Conservation (phyloP, 176 grass and related monocot species). For the Pharus latifolius region DNA sequence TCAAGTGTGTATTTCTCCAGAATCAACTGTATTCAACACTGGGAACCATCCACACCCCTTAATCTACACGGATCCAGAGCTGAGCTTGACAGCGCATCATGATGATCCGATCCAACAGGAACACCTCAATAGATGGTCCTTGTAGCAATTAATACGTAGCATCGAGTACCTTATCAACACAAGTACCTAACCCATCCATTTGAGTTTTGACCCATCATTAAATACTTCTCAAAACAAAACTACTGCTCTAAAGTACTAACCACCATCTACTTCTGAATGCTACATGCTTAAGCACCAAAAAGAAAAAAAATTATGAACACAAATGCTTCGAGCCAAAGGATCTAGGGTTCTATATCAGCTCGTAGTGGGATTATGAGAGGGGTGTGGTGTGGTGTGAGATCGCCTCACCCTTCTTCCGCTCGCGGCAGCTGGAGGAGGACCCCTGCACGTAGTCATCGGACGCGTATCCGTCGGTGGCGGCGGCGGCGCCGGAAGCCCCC, state of each 20-base stretch:
- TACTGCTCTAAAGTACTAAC: not conserved
- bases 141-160: not conserved
- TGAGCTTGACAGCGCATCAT: not conserved
- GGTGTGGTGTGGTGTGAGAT: not conserved
- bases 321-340: not conserved
- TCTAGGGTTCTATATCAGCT: not conserved
- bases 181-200: not conserved
- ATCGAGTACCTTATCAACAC: not conserved
- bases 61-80: not conserved
- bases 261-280: not conserved
- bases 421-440: conserved; percentile 82
- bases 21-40: not conserved
- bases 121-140: not conserved
- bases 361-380: not conserved
- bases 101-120: conserved; percentile 8
- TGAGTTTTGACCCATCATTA: conserved; percentile 8
- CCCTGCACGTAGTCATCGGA: conserved; percentile 95
- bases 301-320: not conserved
- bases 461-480: conserved; percentile 58
- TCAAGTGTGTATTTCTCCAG: not conserved
- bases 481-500: not conserved
- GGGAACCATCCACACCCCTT: not conserved
- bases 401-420: conserved; percentile 82
- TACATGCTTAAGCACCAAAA: not conserved
- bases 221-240: not conserved